Percentiles rank a stretch among this genome's conserved stretches.
phyloP scores from a whole-genome alignment of 768 basidiomycete species.

The Melanogaster broomeanus region DNA sequence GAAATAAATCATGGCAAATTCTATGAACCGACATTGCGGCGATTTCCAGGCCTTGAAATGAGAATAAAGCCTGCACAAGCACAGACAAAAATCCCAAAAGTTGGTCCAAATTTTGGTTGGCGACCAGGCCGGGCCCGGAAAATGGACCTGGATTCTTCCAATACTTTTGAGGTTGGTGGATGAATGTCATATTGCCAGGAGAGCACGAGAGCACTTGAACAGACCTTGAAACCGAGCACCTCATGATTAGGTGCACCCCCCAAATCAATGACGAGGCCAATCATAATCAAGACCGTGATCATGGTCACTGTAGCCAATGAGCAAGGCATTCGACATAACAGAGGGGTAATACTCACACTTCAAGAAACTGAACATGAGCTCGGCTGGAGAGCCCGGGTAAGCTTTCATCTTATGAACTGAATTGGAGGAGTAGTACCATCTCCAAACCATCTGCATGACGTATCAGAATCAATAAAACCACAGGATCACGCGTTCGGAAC shows the following conservation, averaged over 20 bases:
- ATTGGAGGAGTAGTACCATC: constrained; percentile 47
- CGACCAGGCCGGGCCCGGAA: constrained; percentile 1
- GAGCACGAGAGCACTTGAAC: constrained; percentile 12
- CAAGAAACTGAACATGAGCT: constrained; percentile 63
- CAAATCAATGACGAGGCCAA: constrained; percentile 69
- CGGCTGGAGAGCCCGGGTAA: constrained; percentile 6
- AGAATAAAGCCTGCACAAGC: constrained; percentile 54
- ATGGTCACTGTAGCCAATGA: constrained; percentile 44
- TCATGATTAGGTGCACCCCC: constrained; percentile 75
- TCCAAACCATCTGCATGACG: constrained; percentile 53
- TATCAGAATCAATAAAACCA: neutral
- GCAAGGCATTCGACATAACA: neutral
- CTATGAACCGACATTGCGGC: constrained; percentile 28
- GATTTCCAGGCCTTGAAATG: constrained; percentile 55
- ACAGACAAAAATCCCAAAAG: constrained; percentile 45
- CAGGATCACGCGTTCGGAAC: neutral
- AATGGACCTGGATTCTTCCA: constrained; percentile 54
- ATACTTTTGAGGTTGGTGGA: constrained; percentile 41
- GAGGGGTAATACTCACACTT: constrained; percentile 48
- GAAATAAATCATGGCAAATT: constrained; percentile 8
- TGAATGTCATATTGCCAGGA: constrained; percentile 21
- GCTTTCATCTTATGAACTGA: no score
- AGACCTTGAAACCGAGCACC: constrained; percentile 68
- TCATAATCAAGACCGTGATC: constrained; percentile 60
- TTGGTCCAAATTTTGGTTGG: constrained; percentile 1